Base-by-base conservation (phyloP, 495 filamentous ascomycete species). In the Penicillium goetzii region DNA sequence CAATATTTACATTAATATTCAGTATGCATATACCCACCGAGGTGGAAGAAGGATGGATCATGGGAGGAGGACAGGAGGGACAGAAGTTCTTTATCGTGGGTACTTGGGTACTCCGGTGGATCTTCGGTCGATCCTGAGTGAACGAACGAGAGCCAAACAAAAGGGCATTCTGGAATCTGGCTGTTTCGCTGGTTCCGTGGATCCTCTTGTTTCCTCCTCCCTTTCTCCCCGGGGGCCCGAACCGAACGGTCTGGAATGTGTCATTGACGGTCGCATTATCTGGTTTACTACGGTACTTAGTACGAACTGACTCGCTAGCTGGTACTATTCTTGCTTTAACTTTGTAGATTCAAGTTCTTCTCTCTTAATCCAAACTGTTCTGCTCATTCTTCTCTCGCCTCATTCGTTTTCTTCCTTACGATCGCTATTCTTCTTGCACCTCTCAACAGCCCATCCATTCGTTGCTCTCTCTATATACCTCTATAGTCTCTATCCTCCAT, bases 191-290 rank as follows among this genome's bases (percentile, higher is more conserved):
- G 47, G 47, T 25, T 30, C 47, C 25, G 47, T 51, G 47, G 47
- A 51, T 51, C 23, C n/a, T 7, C 10, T 47, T 23, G 19, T 11
- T 30, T 32, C 30, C 23, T 3, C n/a, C 25, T 30, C 23, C 21
- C 45, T 26, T 26, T 49, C n/a, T 49, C 23, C 23, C 45, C 43
- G 43, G 19, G 19, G 43, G 6, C n/a, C 41, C 30, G 30, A 8
- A 4, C 23, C 45, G 45, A 49, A 49, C 47, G 14, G 15, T 51
- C 47, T 51, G 26, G 47, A 51, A 51, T 51, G 47, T 51, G 25
- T 50, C 47, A 50, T 28, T 19, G 17, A 43, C 10, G n/a, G 38
- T 43, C 6, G 5, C 6, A 19, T 19, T 43, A 43, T 19, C 45
- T 49, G 41, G n/a, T 45, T n/a, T n/a, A n/a, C n/a, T n/a, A n/a